Base-by-base conservation (phyloP, 2,329 filamentous ascomycete genomes). In the Amauroascus niger region DNA sequence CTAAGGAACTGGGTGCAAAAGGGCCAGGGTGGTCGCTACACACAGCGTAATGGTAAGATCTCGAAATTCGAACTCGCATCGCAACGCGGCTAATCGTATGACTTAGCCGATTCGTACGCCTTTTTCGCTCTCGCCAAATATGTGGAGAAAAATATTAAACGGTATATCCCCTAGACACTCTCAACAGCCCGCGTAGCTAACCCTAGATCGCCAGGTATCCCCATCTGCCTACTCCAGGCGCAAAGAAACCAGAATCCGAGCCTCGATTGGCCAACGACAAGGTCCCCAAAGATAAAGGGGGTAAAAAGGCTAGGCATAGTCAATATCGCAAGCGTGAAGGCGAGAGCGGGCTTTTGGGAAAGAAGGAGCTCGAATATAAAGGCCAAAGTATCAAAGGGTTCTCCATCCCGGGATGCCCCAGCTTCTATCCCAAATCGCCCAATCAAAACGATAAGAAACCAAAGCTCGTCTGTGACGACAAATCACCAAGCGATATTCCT, bases 1-100 rank as follows among this genome's bases (percentile, higher is more conserved):
- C 48, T 50, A n/a, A 41, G 48, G 26, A 50, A 50, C 37, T 50
- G 48, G 48, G 37, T 50, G 2, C 48, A 50, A 13, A 50, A 50
- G 48, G 48, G 16, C 13, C 41, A 50, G n/a, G 48, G 48, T 9
- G 48, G 48, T 1, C 24, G 41, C 6, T 50, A 50, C n/a, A 50
- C 48, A n/a, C 35, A 41, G 37, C 35, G 37, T 13, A 50, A 50
- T 22, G 48, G 48, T 50, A 32, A 41, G 35, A 22, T 28, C 14
- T 14, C 18, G 9, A 32, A 37, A 14, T 20, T 26, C 16, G 8
- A 22, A 30, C n/a, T 9, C n/a, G 18, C n/a, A 30, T 11, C 18
- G 35, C 14, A 32, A 13, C 11, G 14, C 33, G 14, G 35, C 35
- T 50, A 32, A 50, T 6, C 24, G 6, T 18, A 18, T n/a, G 14